These are phyloP conservation scores for Gossypioides kirkii DNA, from an alignment of 345 rosid genomes.

Conservation along the genomic window DNA sequence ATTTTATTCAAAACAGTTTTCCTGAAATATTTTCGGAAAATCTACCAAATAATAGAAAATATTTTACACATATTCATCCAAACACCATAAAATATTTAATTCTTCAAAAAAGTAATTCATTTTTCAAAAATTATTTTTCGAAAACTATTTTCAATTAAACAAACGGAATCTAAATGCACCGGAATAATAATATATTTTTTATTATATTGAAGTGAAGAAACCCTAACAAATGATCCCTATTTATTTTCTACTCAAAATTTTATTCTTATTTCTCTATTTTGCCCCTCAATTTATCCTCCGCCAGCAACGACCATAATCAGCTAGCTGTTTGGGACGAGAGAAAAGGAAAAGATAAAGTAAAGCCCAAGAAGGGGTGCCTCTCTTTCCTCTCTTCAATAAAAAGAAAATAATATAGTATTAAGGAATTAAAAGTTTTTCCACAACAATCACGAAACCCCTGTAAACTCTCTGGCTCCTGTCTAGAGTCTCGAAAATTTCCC, in stretches of 20 bases:
- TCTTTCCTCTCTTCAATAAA: not conserved
- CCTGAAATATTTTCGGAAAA: too few relatives aligned
- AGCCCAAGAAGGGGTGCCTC: not conserved
- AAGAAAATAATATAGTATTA: not conserved
- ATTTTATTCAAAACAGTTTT: too few relatives aligned
- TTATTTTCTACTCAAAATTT: not conserved
- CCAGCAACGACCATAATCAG: not conserved
- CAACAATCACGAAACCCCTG: slow-evolving; percentile 1
- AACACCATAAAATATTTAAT: too few relatives aligned
- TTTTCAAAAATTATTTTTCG: too few relatives aligned
- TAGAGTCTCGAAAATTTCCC: not conserved
- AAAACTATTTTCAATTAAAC: too few relatives aligned
- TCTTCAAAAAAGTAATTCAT: too few relatives aligned
- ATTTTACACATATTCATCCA: too few relatives aligned
- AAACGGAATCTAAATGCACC: too few relatives aligned
- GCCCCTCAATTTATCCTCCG: not conserved
- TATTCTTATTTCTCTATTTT: not conserved
- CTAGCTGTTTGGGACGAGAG: not conserved
- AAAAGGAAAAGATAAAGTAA: not conserved
- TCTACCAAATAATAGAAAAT: too few relatives aligned
- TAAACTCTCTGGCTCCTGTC: not conserved
- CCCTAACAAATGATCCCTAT: too few relatives aligned
- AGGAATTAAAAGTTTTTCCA: not conserved
- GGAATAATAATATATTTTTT: too few relatives aligned
- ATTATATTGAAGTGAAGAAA: too few relatives aligned